phyloP scores from a whole-genome alignment of 148 eudicot species.

The Fagopyrum esculentum region DNA sequence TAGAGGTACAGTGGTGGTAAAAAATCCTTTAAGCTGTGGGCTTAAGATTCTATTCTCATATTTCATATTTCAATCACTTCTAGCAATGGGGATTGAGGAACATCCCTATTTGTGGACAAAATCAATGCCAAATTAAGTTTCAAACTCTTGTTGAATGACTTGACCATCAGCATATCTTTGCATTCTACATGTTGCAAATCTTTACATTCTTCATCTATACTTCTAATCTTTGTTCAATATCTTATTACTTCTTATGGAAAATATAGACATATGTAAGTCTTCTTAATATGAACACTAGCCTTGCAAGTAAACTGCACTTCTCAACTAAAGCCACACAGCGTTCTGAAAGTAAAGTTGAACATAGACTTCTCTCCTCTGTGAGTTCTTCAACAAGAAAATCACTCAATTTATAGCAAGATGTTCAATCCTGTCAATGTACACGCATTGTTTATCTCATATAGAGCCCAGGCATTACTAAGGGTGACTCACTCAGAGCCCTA shows the following conservation, averaged over 20 bases:
- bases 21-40: not conserved
- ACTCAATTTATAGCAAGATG: not conserved
- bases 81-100: not conserved
- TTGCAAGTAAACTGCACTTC: not conserved
- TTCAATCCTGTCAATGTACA: not conserved
- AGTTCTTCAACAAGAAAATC: not conserved
- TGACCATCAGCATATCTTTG: not conserved
- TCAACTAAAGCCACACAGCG: not conserved
- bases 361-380: not conserved
- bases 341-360: not conserved
- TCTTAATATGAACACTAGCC: not conserved
- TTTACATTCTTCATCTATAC: not conserved
- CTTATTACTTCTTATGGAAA: not conserved
- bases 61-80: not conserved
- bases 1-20: not conserved
- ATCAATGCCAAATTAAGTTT: not conserved
- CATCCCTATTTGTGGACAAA: not conserved
- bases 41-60: not conserved
- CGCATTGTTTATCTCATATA: not conserved
- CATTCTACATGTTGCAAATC: not conserved
- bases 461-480: not conserved
- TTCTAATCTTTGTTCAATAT: not conserved
- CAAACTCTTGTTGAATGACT: not conserved
- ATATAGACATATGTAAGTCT: not conserved
- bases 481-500: too few species aligned